Percentiles rank a stretch among this genome's conserved stretches.
These are phyloP conservation scores for Sporothrix inflata DNA, from an alignment of 2,329 filamentous ascomycete species.

Conservation along the genomic window DNA sequence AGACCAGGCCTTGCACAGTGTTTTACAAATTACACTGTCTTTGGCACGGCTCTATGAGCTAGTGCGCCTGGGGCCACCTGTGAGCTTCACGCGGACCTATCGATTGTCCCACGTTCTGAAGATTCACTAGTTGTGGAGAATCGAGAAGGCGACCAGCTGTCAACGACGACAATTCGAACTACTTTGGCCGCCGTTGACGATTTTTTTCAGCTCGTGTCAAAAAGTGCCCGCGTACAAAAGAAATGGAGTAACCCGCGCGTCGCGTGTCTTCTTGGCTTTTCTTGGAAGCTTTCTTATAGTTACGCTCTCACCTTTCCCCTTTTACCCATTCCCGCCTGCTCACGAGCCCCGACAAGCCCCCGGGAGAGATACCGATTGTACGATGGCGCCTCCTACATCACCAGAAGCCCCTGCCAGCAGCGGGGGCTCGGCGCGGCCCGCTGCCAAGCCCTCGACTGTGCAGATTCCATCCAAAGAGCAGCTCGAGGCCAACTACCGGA, in stretches of 20 bases:
- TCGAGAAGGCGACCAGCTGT: not conserved
- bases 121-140: constrained; percentile 14
- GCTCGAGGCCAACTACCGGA: constrained; percentile 29
- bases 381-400: constrained; percentile 22
- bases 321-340: not conserved
- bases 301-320: not conserved
- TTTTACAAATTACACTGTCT: not conserved
- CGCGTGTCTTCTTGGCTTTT: constrained; percentile 17
- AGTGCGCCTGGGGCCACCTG: not conserved
- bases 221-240: not conserved
- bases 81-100: constrained; percentile 17
- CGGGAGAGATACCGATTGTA: not conserved
- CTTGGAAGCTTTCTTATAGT: not conserved
- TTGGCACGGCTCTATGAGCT: not conserved
- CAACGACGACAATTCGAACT: not conserved
- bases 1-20: not conserved
- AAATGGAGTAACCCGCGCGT: constrained; percentile 11
- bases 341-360: not conserved
- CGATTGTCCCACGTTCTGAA: constrained; percentile 24
- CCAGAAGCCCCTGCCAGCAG: not conserved
- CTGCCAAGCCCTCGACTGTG: not conserved
- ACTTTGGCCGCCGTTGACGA: not conserved
- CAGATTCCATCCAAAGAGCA: constrained; percentile 23
- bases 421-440: constrained; percentile 1
- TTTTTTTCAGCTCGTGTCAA: not conserved